Base-by-base conservation (phyloP, 2,329 filamentous ascomycete genomes). In the Leptographium flavum region DNA sequence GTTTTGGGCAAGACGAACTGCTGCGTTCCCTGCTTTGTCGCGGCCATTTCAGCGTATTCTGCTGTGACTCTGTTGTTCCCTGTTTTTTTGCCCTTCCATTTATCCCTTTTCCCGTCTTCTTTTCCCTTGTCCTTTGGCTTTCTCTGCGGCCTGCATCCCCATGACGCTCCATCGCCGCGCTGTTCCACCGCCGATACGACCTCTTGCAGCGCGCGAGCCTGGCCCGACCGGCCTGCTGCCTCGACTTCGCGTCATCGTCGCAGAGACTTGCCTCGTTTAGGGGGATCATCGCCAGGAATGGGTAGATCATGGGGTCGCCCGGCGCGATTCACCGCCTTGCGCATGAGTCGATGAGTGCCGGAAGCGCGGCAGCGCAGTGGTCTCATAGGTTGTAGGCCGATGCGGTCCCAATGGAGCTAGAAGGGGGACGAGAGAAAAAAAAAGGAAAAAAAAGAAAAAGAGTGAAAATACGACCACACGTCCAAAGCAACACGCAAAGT, bases 241-340 rank as follows among this genome's bases (percentile, higher is more conserved):
- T 23, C 22, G 35, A 3, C 17, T 39, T 27, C 8, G 37, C 22
- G 23, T 28, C 37, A 25, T 19, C 23, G 17, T 22, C 23, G 5
- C 13, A 17, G 2, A 17, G 1, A 4, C 7, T 15, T 27, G 15
- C 15, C 23, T 39, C 3, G 14, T 27, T 4, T n/a, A 21, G 42
- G 33, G 23, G 21, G 42, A 43, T 43, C 42, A 15, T 43, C 42
- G 25, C 33, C 25, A 38, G 25, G 42, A 31, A 43, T 38, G 33
- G 33, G 42, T 37, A 38, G 33, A 43, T 43, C 42, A 43, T 38
- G 33, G 33, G 42, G 23, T 11, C 25, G 19, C n/a, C 19, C 15
- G 22, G 19, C 22, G 19, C 39, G 8, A 31, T 43, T 38, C 42
- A 43, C 42, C 42, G 42, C 42, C 33, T 37, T 37, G 5, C 9